Evolutionary conservation across 805 yeast genomes (phyloP).

Genomic region (Lipomyces sp.): DNA sequence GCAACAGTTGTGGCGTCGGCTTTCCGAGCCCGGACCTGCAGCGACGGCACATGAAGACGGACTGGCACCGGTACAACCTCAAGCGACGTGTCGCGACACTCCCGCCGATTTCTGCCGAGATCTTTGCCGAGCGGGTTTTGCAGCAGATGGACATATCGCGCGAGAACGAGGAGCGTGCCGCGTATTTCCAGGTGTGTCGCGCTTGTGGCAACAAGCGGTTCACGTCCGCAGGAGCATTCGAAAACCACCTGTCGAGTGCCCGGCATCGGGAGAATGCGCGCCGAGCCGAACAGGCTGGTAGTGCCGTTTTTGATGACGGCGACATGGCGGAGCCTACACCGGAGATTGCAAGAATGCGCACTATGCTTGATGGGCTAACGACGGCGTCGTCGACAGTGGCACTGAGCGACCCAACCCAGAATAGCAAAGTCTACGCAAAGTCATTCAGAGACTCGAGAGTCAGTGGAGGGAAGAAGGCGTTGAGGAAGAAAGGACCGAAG

Average conservation of each 20-base stretch:
- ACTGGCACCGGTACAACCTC: slow-evolving; percentile 95
- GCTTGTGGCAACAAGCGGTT: slow-evolving; percentile 31
- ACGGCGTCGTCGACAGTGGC: slow-evolving; percentile 5
- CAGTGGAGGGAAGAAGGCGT: slow-evolving; percentile 17
- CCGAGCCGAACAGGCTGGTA: slow-evolving; percentile 3
- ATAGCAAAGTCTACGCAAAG: background rate
- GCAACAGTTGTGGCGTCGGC: slow-evolving; percentile 83
- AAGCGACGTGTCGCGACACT: slow-evolving; percentile 87
- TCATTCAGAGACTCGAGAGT: slow-evolving; percentile 15
- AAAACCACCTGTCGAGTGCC: slow-evolving; percentile 29
- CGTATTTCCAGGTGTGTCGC: slow-evolving; percentile 21
- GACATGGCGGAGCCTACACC: no score
- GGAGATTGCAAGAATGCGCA: no score
- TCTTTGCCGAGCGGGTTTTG: slow-evolving; percentile 66
- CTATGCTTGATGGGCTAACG: no score
- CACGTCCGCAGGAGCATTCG: slow-evolving; percentile 31
- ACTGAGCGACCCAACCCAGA: slow-evolving; percentile 4
- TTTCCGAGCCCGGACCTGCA: slow-evolving; percentile 82
- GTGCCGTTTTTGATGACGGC: no score
- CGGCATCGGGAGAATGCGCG: slow-evolving; percentile 27
- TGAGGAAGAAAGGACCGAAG: slow-evolving; percentile 1
- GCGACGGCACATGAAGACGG: slow-evolving; percentile 92
- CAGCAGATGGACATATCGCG: slow-evolving; percentile 35
- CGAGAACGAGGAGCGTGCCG: slow-evolving; percentile 20
- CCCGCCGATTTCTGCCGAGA: slow-evolving; percentile 66